A percentile compares a stretch with the other conserved stretches of the same genome.
Evolutionary conservation across 2,329 filamentous ascomycete genomes (phyloP).

Genomic region (Calonectria pseudoturangicola): DNA sequence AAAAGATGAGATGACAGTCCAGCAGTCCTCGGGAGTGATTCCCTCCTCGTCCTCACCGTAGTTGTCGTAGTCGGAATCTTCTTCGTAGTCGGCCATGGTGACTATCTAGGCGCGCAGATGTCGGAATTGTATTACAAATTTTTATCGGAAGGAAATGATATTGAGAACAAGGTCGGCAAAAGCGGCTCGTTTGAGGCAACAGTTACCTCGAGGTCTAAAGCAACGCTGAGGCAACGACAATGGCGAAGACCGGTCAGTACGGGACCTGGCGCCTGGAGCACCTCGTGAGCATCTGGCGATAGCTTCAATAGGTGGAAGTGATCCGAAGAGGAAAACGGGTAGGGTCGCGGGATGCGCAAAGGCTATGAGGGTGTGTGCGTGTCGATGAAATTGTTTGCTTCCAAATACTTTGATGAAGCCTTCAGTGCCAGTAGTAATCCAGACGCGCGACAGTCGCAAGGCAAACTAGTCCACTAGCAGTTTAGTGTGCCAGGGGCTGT

Average conservation of each 20-base stretch:
- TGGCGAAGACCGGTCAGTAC: slow-evolving; percentile 56
- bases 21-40: slow-evolving; percentile 98
- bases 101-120: slow-evolving; percentile 28
- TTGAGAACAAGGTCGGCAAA: slow-evolving; percentile 32
- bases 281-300: slow-evolving; percentile 58
- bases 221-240: slow-evolving; percentile 47
- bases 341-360: slow-evolving; percentile 46
- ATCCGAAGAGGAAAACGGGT: slow-evolving; percentile 43
- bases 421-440: slow-evolving; percentile 46
- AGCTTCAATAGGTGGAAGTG: slow-evolving; percentile 48
- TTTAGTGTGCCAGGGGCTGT: neutral
- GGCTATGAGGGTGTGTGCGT: slow-evolving; percentile 44
- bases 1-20: slow-evolving; percentile 97
- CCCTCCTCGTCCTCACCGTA: slow-evolving; percentile 80
- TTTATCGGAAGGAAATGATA: neutral
- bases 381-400: slow-evolving; percentile 55
- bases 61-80: slow-evolving; percentile 79
- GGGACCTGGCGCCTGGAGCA: slow-evolving; percentile 58
- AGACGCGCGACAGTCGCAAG: slow-evolving; percentile 50
- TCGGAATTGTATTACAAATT: slow-evolving; percentile 19
- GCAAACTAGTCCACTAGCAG: slow-evolving; percentile 12
- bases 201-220: slow-evolving; percentile 45
- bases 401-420: slow-evolving; percentile 50
- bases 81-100: slow-evolving; percentile 74
- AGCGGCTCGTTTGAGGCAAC: slow-evolving; percentile 31